Conservation (phyloP, 352 stramenopile genomes). For the Globisporangium takayamanum region DNA sequence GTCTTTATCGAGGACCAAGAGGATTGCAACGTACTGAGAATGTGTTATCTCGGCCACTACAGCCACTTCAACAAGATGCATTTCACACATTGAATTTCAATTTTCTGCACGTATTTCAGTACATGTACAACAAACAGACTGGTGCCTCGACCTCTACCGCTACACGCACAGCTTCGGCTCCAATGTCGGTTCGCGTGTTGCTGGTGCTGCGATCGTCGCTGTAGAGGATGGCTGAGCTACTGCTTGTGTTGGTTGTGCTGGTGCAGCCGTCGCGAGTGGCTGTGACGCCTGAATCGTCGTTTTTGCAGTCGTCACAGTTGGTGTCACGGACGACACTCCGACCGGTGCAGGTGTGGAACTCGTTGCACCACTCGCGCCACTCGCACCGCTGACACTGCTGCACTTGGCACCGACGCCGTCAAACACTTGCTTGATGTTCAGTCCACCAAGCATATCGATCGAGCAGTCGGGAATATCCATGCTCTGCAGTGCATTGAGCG, state of each 20-base stretch:
- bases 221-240: background rate
- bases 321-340: background rate
- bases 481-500: conserved; percentile 26
- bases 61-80: background rate
- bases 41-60: too few relatives aligned
- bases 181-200: conserved; percentile 1
- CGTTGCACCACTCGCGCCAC: background rate
- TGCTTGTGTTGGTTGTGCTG: background rate
- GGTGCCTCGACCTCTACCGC: background rate
- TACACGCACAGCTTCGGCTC: conserved; percentile 13
- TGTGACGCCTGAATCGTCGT: conserved; percentile 1
- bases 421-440: conserved; percentile 37
- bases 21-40: too few relatives aligned
- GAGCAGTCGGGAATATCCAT: conserved; percentile 33
- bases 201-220: background rate
- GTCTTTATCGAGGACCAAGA: too few relatives aligned
- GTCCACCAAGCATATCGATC: conserved; percentile 32
- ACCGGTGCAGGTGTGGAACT: background rate
- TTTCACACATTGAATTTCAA: background rate
- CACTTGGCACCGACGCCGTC: conserved; percentile 10
- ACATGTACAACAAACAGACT: background rate
- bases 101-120: background rate
- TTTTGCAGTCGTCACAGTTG: conserved; percentile 8
- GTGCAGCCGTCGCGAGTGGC: background rate
- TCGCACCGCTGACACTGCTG: background rate